Percentiles rank a stretch among this genome's conserved stretches.
These are phyloP conservation scores for Kappamyces sp. DNA, from an alignment of 192 early-diverging fungal species.

Conservation along the genomic window DNA sequence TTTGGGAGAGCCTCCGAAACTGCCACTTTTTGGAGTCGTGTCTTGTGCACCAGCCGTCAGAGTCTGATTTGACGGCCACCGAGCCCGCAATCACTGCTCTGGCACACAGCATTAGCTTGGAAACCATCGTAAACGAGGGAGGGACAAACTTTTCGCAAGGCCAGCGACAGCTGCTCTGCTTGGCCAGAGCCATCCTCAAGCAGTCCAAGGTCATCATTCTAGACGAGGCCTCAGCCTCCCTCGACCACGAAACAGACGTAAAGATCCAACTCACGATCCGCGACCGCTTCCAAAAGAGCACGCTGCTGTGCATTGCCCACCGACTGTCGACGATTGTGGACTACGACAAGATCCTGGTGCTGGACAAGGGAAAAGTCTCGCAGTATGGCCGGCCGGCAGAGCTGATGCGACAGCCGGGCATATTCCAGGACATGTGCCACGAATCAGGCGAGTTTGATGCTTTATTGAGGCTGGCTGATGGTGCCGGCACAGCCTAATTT, in stretches of 20 bases:
- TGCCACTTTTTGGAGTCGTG: constrained; percentile 4
- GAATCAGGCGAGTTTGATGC: constrained; percentile 68
- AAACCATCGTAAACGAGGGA: constrained; percentile 28
- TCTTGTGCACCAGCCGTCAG: no score
- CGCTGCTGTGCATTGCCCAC: constrained; percentile 82
- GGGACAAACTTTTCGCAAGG: constrained; percentile 42
- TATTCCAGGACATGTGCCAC: constrained; percentile 71
- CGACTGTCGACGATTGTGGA: constrained; percentile 56
- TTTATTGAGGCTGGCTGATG: constrained; percentile 43
- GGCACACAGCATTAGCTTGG: constrained; percentile 21
- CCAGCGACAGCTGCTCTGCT: constrained; percentile 32
- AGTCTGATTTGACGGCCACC: background rate
- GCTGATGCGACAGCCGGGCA: constrained; percentile 50
- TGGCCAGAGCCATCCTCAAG: constrained; percentile 24
- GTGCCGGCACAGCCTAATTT: no score
- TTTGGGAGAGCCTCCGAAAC: constrained; percentile 12
- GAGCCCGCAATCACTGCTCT: background rate
- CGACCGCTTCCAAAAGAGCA: constrained; percentile 58
- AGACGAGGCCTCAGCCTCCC: constrained; percentile 83
- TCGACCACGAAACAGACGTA: constrained; percentile 55
- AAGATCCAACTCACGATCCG: constrained; percentile 78
- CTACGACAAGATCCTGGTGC: constrained; percentile 62
- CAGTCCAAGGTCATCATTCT: constrained; percentile 62
- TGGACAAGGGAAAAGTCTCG: constrained; percentile 61
- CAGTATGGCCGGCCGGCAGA: constrained; percentile 62